Base-by-base conservation (phyloP, 2,329 filamentous ascomycete species). In the Diaporthe vexans region DNA sequence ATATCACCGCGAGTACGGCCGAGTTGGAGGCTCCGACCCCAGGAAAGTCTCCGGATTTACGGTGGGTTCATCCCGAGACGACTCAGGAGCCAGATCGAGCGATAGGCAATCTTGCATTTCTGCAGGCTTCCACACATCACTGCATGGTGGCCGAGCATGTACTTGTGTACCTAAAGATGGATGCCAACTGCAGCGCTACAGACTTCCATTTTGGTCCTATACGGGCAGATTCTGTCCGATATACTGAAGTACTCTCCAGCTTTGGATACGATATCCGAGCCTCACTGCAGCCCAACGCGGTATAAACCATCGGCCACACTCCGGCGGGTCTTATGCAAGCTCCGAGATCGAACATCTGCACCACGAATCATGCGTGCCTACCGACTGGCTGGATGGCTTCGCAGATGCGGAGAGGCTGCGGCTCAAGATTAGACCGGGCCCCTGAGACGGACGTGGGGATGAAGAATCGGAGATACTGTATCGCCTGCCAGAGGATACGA, bases 1-100 rank as follows among this genome's bases (percentile, higher is more conserved):
- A 75, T 75, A 75, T 69, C 73, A 67, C 73, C 73, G 73, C 43
- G 63, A 75, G 73, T 61, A 57, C 37, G 73, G 73, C 73, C 73
- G 73, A 75, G 56, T 61, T 37, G 26, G 57, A 51, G 54, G 15
- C 35, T n/a, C 52, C 29, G 24, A 57, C 35, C 43, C 43, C 33
- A 40, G 48, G 40, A 21, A 11, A 17, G n/a, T 2, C 19, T 58
- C 21, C 13, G 10, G 33, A 11, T 40, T 58, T n/a, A 13, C 6
- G n/a, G 52, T 43, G 48, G 58, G 48, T 15, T 24, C 29, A 17
- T 54, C 24, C 17, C 52, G 33, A 29, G 63, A 19, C 24, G 24
- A 46, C 21, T 54, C 29, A 51, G 59, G 51, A 43, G 35, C n/a
- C 9, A 15, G 9, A 26, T 35, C 11, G 37, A 37, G 52, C 24